These are phyloP conservation scores for Phlyctochytrium arcticum DNA, from an alignment of 192 early-diverging fungal species.

Conservation along the genomic window DNA sequence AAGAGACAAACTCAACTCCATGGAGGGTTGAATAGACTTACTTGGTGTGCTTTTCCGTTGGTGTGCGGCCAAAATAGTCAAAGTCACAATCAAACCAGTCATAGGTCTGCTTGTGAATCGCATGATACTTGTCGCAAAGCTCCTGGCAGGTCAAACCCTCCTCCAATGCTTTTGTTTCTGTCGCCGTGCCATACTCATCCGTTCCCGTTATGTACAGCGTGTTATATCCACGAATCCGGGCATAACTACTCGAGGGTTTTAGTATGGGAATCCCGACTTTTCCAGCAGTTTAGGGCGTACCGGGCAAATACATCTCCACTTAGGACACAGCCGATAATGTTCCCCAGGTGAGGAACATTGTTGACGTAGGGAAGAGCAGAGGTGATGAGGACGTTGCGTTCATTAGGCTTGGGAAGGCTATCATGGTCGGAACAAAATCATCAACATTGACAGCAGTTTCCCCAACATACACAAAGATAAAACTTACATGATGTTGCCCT, in stretches of 20 bases:
- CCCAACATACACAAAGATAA: not conserved
- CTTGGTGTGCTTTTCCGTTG: conserved; percentile 84
- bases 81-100: conserved; percentile 95
- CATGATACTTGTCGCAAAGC: conserved; percentile 96
- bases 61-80: conserved; percentile 94
- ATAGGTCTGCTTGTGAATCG: conserved; percentile 81
- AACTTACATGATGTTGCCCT: conserved; percentile 22
- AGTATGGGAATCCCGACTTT: not conserved
- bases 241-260: conserved; percentile 53
- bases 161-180: conserved; percentile 95
- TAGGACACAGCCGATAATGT: conserved; percentile 97
- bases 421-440: not conserved
- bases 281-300: conserved; percentile 13
- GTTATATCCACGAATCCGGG: conserved; percentile 84
- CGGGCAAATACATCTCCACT: conserved; percentile 96
- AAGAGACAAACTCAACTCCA: not conserved
- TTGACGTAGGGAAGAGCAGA: conserved; percentile 97
- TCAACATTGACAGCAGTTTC: too few species aligned
- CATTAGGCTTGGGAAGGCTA: conserved; percentile 57
- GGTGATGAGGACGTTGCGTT: conserved; percentile 91
- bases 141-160: conserved; percentile 86
- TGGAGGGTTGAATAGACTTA: not conserved
- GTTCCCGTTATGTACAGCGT: conserved; percentile 91
- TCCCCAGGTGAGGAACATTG: conserved; percentile 98
- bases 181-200: conserved; percentile 99